Evolutionary conservation across 225 moss, liverwort and hornwort genomes (phyloP).

Genomic region (Climacium dendroides): DNA sequence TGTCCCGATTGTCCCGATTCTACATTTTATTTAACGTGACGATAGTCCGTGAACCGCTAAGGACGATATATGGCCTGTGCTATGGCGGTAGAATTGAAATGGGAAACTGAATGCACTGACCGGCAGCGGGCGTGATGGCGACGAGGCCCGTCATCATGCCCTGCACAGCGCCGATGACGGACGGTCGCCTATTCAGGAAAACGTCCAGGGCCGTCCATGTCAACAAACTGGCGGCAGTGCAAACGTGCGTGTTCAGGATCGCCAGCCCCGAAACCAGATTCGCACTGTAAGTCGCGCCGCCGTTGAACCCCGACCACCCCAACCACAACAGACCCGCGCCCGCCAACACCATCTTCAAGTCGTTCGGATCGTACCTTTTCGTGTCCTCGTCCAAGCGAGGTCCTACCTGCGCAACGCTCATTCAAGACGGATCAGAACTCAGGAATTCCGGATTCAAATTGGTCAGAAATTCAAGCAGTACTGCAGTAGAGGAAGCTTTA

Average conservation of each 20-base stretch:
- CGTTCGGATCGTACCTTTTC: not conserved
- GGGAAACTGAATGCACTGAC: not conserved
- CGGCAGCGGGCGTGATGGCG: not conserved
- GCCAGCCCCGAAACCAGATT: conserved; percentile 22
- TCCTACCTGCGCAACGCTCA: conserved; percentile 5
- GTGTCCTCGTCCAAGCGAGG: not conserved
- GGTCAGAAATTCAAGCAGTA: not conserved
- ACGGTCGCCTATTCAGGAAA: not conserved
- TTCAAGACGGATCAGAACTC: not conserved
- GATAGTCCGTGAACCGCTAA: not conserved
- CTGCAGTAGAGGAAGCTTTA: not conserved
- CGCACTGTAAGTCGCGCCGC: conserved; percentile 23
- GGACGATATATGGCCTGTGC: not conserved
- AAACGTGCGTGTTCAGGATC: conserved; percentile 32
- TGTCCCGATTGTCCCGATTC: not conserved
- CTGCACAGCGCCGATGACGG: not conserved
- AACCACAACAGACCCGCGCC: conserved; percentile 41
- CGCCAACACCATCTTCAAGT: not conserved
- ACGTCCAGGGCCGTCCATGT: not conserved
- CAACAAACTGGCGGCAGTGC: not conserved
- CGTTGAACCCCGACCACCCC: conserved; percentile 53
- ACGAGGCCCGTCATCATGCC: not conserved
- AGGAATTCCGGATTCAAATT: not conserved
- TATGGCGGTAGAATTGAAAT: not conserved
- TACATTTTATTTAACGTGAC: not conserved